Conservation (phyloP, 441 rosid species). For the Kokia cookei region DNA sequence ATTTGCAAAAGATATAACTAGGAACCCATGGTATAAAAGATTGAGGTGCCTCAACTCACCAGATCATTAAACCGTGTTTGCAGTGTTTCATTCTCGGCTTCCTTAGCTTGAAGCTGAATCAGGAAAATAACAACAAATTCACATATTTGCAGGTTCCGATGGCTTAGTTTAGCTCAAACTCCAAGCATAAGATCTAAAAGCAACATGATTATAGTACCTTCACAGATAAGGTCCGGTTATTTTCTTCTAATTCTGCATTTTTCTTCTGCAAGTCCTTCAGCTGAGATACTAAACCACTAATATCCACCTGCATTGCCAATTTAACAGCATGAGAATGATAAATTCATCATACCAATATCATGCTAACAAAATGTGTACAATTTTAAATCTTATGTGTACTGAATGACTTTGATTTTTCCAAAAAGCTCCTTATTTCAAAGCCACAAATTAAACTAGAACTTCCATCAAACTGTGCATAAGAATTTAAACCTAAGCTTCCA, state of each 20-base stretch:
- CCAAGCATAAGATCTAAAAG: background rate
- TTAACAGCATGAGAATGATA: background rate
- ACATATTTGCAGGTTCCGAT: background rate
- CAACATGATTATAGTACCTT: slow-evolving; percentile 33
- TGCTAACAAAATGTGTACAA: background rate
- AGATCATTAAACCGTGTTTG: slow-evolving; percentile 58
- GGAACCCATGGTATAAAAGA: background rate
- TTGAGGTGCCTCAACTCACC: slow-evolving; percentile 28
- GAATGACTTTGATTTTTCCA: background rate
- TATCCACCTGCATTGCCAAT: slow-evolving; percentile 55
- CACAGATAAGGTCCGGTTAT: slow-evolving; percentile 39
- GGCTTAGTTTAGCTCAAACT: background rate
- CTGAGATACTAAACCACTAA: slow-evolving; percentile 83
- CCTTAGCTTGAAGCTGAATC: slow-evolving; percentile 64
- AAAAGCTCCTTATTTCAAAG: background rate
- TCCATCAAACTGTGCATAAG: background rate
- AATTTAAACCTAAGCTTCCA: background rate
- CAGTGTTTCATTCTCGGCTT: slow-evolving; percentile 49
- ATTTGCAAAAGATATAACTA: background rate
- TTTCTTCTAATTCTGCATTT: slow-evolving; percentile 70
- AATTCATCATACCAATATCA: background rate
- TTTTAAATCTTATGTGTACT: background rate
- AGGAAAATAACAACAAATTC: slow-evolving; percentile 2
- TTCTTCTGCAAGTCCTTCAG: slow-evolving; percentile 68
- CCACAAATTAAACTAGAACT: background rate